Percentiles rank a stretch among this genome's conserved stretches.
phyloP scores from a whole-genome alignment of 2,329 filamentous ascomycete genomes.

The Verruconis gallopava region DNA sequence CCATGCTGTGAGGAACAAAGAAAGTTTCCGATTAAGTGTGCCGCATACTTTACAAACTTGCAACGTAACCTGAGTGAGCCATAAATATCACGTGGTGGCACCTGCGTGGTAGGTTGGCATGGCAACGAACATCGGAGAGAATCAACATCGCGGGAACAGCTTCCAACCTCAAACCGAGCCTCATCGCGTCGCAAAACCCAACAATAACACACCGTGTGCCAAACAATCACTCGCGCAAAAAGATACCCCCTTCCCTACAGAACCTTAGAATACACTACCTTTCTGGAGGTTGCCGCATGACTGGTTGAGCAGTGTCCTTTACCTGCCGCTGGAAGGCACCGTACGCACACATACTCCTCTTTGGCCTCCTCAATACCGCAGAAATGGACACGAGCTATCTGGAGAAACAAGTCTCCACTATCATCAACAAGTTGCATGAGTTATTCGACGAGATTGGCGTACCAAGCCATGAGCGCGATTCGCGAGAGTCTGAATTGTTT shows the following conservation, averaged over 20 bases:
- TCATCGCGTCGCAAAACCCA: background rate
- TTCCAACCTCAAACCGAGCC: background rate
- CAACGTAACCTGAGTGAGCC: no score
- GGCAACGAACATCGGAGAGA: background rate
- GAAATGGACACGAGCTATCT: constrained; percentile 83
- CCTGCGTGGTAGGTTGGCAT: background rate
- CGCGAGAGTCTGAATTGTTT: constrained; percentile 86
- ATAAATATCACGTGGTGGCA: no score
- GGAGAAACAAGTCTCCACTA: constrained; percentile 87
- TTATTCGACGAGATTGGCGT: constrained; percentile 97
- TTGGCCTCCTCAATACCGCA: no score
- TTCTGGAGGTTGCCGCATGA: background rate
- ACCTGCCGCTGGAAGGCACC: background rate
- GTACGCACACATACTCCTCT: background rate
- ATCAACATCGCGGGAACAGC: background rate
- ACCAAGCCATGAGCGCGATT: constrained; percentile 81
- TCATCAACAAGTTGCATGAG: constrained; percentile 83
- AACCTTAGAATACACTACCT: no score
- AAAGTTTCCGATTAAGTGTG: no score
- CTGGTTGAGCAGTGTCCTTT: background rate
- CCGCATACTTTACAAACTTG: no score
- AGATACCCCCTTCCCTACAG: background rate
- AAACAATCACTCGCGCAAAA: background rate
- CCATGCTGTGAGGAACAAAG: no score
- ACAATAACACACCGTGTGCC: background rate